These are phyloP conservation scores for Globisporangium cederbergense DNA, from an alignment of 352 stramenopile species.

Conservation along the genomic window DNA sequence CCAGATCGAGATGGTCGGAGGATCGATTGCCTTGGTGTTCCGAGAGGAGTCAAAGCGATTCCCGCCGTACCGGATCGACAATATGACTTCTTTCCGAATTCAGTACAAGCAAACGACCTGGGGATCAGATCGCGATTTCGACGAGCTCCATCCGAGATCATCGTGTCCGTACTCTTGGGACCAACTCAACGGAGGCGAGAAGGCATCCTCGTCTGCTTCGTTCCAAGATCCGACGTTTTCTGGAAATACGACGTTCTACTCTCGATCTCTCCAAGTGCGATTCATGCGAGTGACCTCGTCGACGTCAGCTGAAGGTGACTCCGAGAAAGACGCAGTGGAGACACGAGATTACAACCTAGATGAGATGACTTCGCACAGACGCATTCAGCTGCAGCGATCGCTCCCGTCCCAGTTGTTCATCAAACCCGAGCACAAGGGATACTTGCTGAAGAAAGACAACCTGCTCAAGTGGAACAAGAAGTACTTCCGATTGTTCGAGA, in stretches of 20 bases:
- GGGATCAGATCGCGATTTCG: slow-evolving; percentile 66
- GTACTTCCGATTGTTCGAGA: slow-evolving; percentile 85
- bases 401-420: slow-evolving; percentile 79
- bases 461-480: slow-evolving; percentile 89
- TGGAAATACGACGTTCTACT: slow-evolving; percentile 47
- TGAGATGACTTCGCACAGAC: slow-evolving; percentile 76
- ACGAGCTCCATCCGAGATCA: slow-evolving; percentile 66
- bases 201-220: slow-evolving; percentile 47
- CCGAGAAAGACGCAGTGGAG: slow-evolving; percentile 78
- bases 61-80: slow-evolving; percentile 89
- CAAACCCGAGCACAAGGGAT: slow-evolving; percentile 73
- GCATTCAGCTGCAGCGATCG: slow-evolving; percentile 80
- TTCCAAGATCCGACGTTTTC: slow-evolving; percentile 68
- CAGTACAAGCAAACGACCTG: slow-evolving; percentile 83
- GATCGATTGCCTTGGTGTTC: slow-evolving; percentile 83
- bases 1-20: slow-evolving; percentile 83
- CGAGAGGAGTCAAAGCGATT: slow-evolving; percentile 83
- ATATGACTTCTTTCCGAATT: slow-evolving; percentile 89
- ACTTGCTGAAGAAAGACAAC: slow-evolving; percentile 85
- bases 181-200: slow-evolving; percentile 62
- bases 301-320: slow-evolving; percentile 41
- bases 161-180: slow-evolving; percentile 88
- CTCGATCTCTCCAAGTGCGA: slow-evolving; percentile 75
- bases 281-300: slow-evolving; percentile 88
- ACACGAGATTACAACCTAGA: slow-evolving; percentile 88